Percentiles rank a stretch among this genome's conserved stretches.
Conservation (phyloP, 140 eudicot species). For the Eryngium alpinum region DNA sequence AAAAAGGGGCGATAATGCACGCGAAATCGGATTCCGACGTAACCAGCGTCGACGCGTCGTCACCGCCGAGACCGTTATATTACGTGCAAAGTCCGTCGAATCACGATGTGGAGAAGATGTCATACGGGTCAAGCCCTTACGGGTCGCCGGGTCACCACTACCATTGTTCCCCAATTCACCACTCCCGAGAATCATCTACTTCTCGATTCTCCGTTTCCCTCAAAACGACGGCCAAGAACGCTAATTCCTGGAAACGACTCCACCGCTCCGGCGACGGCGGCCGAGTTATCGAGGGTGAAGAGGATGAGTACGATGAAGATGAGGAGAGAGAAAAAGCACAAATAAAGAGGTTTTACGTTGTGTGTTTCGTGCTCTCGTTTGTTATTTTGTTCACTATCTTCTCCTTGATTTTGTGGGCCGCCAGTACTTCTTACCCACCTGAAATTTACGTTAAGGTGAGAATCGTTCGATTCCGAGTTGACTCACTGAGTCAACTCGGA, state of each 20-base stretch:
- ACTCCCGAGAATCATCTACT: conserved; percentile 80
- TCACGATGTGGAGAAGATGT: conserved; percentile 68
- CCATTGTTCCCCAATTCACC: conserved; percentile 88
- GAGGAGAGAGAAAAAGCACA: conserved; percentile 4
- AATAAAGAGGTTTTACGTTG: conserved; percentile 44
- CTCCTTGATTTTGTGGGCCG: conserved; percentile 79
- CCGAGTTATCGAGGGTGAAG: conserved; percentile 31
- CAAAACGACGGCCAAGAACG: conserved; percentile 28
- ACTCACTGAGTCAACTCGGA: neutral
- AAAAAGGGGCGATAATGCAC: conserved; percentile 48
- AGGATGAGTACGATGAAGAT: conserved; percentile 30
- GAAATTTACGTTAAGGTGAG: conserved; percentile 59
- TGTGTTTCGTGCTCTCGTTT: conserved; percentile 57
- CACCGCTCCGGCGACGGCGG: conserved; percentile 26
- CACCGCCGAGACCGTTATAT: conserved; percentile 78
- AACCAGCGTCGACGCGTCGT: conserved; percentile 69
- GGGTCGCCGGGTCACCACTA: conserved; percentile 64
- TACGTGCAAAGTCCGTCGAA: conserved; percentile 85
- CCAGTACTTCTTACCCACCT: conserved; percentile 66
- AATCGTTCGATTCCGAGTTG: neutral
- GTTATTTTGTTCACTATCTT: conserved; percentile 43
- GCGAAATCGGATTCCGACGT: conserved; percentile 80
- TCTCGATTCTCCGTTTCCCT: conserved; percentile 69
- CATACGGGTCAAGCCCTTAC: conserved; percentile 64
- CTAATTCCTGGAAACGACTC: conserved; percentile 58